phyloP scores from a whole-genome alignment of 495 filamentous ascomycete species.

The Penicillium steckii region DNA sequence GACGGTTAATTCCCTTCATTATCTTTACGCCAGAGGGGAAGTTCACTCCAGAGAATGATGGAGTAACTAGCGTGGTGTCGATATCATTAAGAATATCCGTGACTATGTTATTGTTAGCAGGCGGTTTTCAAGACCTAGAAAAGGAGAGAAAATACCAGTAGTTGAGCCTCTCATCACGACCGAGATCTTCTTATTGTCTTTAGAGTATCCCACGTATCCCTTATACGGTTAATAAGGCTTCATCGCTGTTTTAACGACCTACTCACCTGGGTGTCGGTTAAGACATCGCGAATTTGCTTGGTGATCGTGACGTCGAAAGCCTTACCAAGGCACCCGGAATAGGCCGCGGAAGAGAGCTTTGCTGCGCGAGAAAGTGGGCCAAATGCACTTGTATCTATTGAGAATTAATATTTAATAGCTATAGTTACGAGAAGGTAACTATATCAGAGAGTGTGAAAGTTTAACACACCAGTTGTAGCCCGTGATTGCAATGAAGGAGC shows the following conservation, averaged over 20 bases:
- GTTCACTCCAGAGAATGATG: constrained; percentile 25
- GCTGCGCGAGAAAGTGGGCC: constrained; percentile 26
- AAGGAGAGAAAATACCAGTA: constrained; percentile 11
- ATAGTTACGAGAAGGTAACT: neutral
- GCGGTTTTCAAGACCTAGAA: neutral
- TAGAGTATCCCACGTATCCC: constrained; percentile 35
- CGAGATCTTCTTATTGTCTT: constrained; percentile 22
- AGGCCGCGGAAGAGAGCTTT: constrained; percentile 36
- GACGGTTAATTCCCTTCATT: constrained; percentile 28
- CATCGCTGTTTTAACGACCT: neutral
- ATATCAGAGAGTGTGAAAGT: neutral
- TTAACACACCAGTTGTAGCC: constrained; percentile 17
- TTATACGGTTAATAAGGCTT: neutral
- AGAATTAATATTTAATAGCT: neutral
- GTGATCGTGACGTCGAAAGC: constrained; percentile 38
- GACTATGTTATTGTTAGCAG: neutral
- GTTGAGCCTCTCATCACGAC: constrained; percentile 37
- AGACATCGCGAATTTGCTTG: constrained; percentile 21
- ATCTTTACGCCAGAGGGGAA: constrained; percentile 31
- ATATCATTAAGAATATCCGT: constrained; percentile 37
- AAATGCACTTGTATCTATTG: constrained; percentile 26
- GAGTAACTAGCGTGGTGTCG: constrained; percentile 31
- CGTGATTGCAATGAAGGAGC: constrained; percentile 12
- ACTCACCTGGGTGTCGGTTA: constrained; percentile 30
- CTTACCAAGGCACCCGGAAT: constrained; percentile 24